Conservation (phyloP, 2,329 filamentous ascomycete species). For the Xylariaceae sp. region DNA sequence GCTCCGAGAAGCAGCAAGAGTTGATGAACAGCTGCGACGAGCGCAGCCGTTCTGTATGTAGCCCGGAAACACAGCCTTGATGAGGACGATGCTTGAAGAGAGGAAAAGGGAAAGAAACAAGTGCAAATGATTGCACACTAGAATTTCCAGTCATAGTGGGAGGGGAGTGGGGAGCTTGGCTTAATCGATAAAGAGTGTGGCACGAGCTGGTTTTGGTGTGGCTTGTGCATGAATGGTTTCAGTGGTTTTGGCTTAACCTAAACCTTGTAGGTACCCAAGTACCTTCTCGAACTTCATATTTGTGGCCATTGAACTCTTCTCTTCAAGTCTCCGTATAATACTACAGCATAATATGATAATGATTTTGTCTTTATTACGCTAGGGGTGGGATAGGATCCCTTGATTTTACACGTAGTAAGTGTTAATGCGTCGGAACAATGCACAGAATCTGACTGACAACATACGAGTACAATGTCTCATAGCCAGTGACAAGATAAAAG, state of each 20-base stretch:
- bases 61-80: slow-evolving; percentile 96
- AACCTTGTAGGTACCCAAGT: too few species aligned
- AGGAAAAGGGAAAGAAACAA: slow-evolving; percentile 29
- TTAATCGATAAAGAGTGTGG: slow-evolving; percentile 24
- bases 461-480: too few species aligned
- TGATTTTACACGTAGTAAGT: too few species aligned
- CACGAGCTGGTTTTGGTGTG: slow-evolving; percentile 5
- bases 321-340: too few species aligned
- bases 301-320: too few species aligned
- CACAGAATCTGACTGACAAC: too few species aligned
- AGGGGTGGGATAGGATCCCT: too few species aligned
- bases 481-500: neutral
- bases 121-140: slow-evolving; percentile 7
- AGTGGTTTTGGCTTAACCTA: neutral
- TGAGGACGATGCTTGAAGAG: slow-evolving; percentile 70
- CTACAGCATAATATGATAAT: too few species aligned
- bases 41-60: slow-evolving; percentile 61
- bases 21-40: slow-evolving; percentile 32
- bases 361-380: too few species aligned
- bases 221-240: slow-evolving; percentile 1
- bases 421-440: too few species aligned
- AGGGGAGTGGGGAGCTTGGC: slow-evolving; percentile 2
- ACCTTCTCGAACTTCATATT: too few species aligned
- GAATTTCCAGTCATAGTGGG: slow-evolving; percentile 23
- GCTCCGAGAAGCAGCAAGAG: slow-evolving; percentile 18